Base-by-base conservation (phyloP, 805 yeast species). In the Kuraishia cidri region DNA sequence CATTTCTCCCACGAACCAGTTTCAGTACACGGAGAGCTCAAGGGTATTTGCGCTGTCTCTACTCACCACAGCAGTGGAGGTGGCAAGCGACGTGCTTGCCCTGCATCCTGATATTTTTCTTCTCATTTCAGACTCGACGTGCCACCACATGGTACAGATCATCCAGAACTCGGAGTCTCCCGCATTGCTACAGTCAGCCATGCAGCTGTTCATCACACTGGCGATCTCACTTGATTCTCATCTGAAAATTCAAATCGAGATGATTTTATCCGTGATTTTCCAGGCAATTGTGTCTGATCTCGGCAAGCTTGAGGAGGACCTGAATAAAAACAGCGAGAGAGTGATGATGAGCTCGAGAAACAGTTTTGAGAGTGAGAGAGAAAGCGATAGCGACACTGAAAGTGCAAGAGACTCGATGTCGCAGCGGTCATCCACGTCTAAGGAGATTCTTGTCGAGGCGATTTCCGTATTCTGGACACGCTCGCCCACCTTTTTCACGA, bases 371-470 rank as follows among this genome's bases (percentile, higher is more conserved):
- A 17, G 13, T 13, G n/a, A 24, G 28, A 12, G 21, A 11, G 14
- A 27, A 14, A 17, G 30, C 21, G 21, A 27, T 7, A 27, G 21
- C 19, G 21, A 19, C 8, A 13, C 14, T 24, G 26, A 11, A 8
- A 17, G 10, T 8, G 9, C 12, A 8, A 14, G 11, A 11, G 32
- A 30, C 16, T 13, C 13, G 18, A 8, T 12, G 26, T 13, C 20
- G 6, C 5, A 23, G 10, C 25, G 26, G 13, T 33, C 32, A 6
- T 52, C 69, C 12, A 50, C 56, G n/a, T 58, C 78, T 2, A 80
- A 90, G 43, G 98, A 92, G 50, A 65, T 84, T 38, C 64, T 92
- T 43, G 70, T 88, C 26, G 98, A 92, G 55, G 77, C 88, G 9
- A 58, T 90, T 2, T 82, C 95, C 3, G 75, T 80, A 30, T 56